phyloP scores from a whole-genome alignment of 1,284 basidiomycete genomes.

The Peniophora sp. region DNA sequence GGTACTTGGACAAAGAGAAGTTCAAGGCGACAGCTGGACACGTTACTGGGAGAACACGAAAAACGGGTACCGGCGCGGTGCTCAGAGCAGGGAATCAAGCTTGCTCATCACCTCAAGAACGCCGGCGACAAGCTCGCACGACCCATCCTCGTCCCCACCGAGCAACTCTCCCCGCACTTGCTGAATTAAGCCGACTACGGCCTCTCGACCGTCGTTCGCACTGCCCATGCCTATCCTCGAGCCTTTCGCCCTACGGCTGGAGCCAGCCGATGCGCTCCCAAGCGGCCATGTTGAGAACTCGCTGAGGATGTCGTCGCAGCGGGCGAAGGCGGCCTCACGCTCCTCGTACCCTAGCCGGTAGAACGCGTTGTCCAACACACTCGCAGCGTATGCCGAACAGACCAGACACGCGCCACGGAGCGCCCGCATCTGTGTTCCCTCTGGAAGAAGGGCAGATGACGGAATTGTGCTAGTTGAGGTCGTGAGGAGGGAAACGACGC shows the following conservation, averaged over 20 bases:
- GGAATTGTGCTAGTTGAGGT: constrained; percentile 80
- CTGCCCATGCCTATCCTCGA: constrained; percentile 49
- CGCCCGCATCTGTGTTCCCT: constrained; percentile 72
- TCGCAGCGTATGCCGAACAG: constrained; percentile 86
- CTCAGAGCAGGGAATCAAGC: constrained; percentile 72
- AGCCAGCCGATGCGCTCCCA: constrained; percentile 36
- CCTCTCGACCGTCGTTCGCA: constrained; percentile 51
- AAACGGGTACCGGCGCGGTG: background rate
- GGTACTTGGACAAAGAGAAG: no score
- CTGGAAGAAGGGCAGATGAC: constrained; percentile 62
- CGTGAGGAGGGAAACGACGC: constrained; percentile 74
- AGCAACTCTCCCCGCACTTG: constrained; percentile 73
- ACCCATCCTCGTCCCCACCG: constrained; percentile 58
- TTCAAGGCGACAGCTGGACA: no score
- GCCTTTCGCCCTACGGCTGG: constrained; percentile 30
- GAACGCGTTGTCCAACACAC: constrained; percentile 92
- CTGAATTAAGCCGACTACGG: constrained; percentile 71
- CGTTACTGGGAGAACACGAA: no score
- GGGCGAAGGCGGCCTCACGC: constrained; percentile 81
- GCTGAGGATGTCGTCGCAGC: constrained; percentile 86
- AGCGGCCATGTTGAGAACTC: constrained; percentile 91
- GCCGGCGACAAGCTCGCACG: constrained; percentile 84
- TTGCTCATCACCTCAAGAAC: constrained; percentile 87
- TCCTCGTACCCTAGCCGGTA: constrained; percentile 84
- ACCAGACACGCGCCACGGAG: constrained; percentile 79